Conservation (phyloP, 2,329 filamentous ascomycete species). For the Cercospora berteroae region DNA sequence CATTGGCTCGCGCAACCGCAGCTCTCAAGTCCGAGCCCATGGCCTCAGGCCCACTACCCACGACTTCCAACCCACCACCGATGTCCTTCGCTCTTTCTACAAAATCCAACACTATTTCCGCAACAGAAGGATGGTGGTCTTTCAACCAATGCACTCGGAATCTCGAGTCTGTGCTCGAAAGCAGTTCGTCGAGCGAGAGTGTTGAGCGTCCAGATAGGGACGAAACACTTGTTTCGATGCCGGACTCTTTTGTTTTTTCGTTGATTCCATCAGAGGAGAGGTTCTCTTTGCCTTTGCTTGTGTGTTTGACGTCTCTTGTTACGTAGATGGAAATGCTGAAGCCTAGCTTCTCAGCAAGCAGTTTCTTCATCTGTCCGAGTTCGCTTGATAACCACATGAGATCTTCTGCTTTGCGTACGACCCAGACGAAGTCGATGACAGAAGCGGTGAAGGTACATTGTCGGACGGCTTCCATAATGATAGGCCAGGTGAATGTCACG, state of each 20-base stretch:
- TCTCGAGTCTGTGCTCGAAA: conserved; percentile 18
- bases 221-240: neutral
- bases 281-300: conserved; percentile 36
- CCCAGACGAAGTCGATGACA: conserved; percentile 63
- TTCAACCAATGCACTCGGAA: conserved; percentile 29
- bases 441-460: conserved; percentile 10
- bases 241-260: neutral
- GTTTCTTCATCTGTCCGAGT: conserved; percentile 49
- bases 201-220: neutral
- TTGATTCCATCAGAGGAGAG: neutral
- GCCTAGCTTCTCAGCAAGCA: conserved; percentile 38
- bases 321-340: conserved; percentile 59
- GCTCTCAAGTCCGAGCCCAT: conserved; percentile 32
- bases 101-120: conserved; percentile 30
- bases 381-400: conserved; percentile 60
- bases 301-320: conserved; percentile 44
- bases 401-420: conserved; percentile 55
- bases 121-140: conserved; percentile 28
- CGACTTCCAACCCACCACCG: conserved; percentile 27
- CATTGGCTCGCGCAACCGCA: conserved; percentile 22
- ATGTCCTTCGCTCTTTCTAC: conserved; percentile 22
- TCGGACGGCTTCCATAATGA: conserved; percentile 40
- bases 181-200: conserved; percentile 19
- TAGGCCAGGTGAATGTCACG: conserved; percentile 56
- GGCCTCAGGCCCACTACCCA: conserved; percentile 33